Percentiles rank a stretch among this genome's conserved stretches.
Evolutionary conservation across 306 rosid species (phyloP).

Genomic region (Mimosa bimucronata): DNA sequence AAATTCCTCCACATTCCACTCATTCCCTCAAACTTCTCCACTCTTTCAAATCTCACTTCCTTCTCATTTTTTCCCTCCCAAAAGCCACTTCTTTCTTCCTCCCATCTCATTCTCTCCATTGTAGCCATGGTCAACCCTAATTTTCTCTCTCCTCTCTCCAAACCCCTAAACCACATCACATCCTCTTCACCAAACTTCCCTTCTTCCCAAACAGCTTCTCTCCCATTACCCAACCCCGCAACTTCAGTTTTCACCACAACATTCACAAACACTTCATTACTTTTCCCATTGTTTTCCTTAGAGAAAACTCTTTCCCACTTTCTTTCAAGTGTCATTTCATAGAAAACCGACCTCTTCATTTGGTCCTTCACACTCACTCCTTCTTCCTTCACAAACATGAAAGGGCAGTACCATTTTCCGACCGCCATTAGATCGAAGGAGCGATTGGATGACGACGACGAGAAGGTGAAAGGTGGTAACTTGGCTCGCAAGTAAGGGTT

Average conservation of each 20-base stretch:
- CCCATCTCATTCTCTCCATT: neutral
- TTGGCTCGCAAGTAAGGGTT: slow-evolving; percentile 36
- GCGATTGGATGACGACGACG: neutral
- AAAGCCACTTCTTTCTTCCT: neutral
- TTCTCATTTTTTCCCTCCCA: neutral
- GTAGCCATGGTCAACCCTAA: neutral
- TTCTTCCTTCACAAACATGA: slow-evolving; percentile 14
- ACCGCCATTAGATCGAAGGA: slow-evolving; percentile 40
- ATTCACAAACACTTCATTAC: neutral
- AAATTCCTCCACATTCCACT: neutral
- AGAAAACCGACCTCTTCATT: slow-evolving; percentile 1
- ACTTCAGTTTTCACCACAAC: neutral
- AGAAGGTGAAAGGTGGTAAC: slow-evolving; percentile 44
- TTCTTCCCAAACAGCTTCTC: slow-evolving; percentile 6
- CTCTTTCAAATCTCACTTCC: neutral
- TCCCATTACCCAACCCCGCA: neutral
- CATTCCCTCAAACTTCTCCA: slow-evolving; percentile 6
- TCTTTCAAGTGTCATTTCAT: neutral
- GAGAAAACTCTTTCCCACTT: neutral
- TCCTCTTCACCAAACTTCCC: neutral
- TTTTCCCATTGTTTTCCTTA: neutral
- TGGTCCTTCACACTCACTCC: neutral
- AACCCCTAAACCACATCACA: neutral
- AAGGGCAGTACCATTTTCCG: slow-evolving; percentile 60
- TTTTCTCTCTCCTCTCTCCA: slow-evolving; percentile 1